Evolutionary conservation across 331 rosid genomes (phyloP), one percentile per base, ranked within the genome.

Genomic region (Rosa hybrid): DNA sequence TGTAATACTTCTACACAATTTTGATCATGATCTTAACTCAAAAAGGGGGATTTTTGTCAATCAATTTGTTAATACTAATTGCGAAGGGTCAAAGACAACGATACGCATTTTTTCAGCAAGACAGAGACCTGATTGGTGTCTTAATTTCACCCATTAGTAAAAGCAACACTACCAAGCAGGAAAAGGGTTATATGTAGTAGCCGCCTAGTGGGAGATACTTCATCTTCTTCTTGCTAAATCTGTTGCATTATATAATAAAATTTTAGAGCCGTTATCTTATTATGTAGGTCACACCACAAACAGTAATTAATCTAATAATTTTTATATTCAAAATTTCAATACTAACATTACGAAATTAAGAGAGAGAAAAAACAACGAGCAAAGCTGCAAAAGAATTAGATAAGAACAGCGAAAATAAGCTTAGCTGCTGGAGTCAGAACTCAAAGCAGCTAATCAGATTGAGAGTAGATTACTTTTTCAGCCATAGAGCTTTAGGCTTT

Each of bases 401-500:
- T 16, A 18, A 67, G 23, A 64, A 51, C 42, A 71, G 85, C 54
- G 41, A 46, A 51, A 76, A 68, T 70, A n/a, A 41, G 72, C 72
- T 42, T 64, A 63, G 63, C 54, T 39, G 30, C 54, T 39, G 30
- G 25, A 68, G 80, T 68, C 80, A 41, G 42, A 68, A 68, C 72
- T 41, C 27, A 77, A 84, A 84, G 79, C 67, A 73, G 20, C 42
- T 8, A 38, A 42, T 74, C 23, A 18, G 27, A 68, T 18, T 8
- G 50, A 70, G 30, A 42, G 69, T 48, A 21, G 80, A n/a, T 4
- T n/a, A 49, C 51, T 62, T 68, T 80, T 25, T 53, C 21, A 6
- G 77, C 78, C 42, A 16, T 17, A 41, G 20, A 27, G 70, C 45
- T 72, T 76, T 84, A 39, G 42, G 60, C 21, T 67, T 71, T 80